Evolutionary conservation across 257 asterid species (phyloP).

Genomic region (Petunia axillaris): DNA sequence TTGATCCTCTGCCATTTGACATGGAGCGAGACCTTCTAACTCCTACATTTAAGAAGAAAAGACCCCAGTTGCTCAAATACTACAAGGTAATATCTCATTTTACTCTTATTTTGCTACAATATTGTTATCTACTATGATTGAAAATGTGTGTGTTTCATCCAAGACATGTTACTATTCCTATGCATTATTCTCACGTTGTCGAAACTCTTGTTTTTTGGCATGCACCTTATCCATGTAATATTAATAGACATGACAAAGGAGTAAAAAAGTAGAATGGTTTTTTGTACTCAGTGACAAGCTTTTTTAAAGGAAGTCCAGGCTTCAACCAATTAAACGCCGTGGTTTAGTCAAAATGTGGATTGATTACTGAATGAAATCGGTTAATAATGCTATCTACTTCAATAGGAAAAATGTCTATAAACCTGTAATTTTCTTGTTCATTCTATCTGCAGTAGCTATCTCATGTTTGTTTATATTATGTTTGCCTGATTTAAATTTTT

Average conservation of each 20-base stretch:
- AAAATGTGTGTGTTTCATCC: not conserved
- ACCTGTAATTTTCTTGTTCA: not conserved
- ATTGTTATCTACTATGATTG: not conserved
- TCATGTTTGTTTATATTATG: not conserved
- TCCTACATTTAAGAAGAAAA: slow-evolving; percentile 91
- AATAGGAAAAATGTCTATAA: not conserved
- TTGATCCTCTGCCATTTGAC: slow-evolving; percentile 91
- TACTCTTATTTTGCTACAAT: not conserved
- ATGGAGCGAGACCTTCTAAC: slow-evolving; percentile 94
- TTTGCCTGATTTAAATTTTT: not conserved
- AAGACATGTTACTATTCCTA: not conserved
- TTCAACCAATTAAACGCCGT: not conserved
- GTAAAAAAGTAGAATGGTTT: not conserved
- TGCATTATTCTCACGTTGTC: not conserved
- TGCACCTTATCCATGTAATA: no score
- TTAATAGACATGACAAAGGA: not conserved
- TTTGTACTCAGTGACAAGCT: not conserved
- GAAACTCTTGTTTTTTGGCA: not conserved
- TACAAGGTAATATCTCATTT: slow-evolving; percentile 63
- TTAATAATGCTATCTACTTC: not conserved
- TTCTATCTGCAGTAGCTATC: not conserved
- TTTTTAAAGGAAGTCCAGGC: not conserved
- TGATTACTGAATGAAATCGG: not conserved
- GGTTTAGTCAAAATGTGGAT: not conserved
- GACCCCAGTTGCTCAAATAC: slow-evolving; percentile 86